A percentile compares a stretch with the other conserved stretches of the same genome.
Evolutionary conservation across 2,329 filamentous ascomycete species (phyloP).

Genomic region (Diaporthe batatas): DNA sequence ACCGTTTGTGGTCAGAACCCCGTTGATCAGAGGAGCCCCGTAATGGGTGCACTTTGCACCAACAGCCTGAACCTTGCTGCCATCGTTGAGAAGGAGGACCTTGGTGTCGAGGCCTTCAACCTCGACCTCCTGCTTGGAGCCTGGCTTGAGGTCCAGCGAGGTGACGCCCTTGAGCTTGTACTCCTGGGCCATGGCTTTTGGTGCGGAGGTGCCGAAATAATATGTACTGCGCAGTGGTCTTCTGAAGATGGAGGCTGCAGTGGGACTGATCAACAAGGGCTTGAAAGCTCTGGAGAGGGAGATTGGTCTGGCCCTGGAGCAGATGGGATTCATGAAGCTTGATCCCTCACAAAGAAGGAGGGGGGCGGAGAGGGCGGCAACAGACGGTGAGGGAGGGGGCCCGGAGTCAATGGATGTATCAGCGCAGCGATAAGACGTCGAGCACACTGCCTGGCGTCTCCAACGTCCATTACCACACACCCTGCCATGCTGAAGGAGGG

Average conservation of each 20-base stretch:
- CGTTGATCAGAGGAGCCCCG: conserved; percentile 88
- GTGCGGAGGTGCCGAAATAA: conserved; percentile 37
- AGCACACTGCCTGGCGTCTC: not conserved
- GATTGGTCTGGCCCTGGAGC: conserved; percentile 19
- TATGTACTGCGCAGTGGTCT: not conserved
- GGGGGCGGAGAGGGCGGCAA: not conserved
- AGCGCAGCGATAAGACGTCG: conserved; percentile 10
- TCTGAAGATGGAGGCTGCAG: not conserved
- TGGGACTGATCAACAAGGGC: not conserved
- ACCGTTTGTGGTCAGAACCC: conserved; percentile 85
- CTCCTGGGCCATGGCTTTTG: conserved; percentile 65
- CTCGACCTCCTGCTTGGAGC: conserved; percentile 89
- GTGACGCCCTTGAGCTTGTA: conserved; percentile 82
- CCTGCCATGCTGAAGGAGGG: conserved; percentile 15
- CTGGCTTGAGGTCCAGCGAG: conserved; percentile 79
- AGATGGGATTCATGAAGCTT: conserved; percentile 35
- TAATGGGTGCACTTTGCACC: conserved; percentile 92
- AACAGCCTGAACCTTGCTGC: conserved; percentile 81
- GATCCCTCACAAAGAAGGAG: not conserved
- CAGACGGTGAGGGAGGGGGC: conserved; percentile 29
- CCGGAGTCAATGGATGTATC: conserved; percentile 19
- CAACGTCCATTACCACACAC: not conserved
- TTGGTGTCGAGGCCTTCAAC: conserved; percentile 93
- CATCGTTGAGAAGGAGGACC: conserved; percentile 85
- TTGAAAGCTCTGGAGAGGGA: conserved; percentile 29